Percentiles rank a stretch among this genome's conserved stretches.
These are phyloP conservation scores for Diphasiastrum complanatum DNA, from an alignment of 83 land plant species.

Conservation along the genomic window DNA sequence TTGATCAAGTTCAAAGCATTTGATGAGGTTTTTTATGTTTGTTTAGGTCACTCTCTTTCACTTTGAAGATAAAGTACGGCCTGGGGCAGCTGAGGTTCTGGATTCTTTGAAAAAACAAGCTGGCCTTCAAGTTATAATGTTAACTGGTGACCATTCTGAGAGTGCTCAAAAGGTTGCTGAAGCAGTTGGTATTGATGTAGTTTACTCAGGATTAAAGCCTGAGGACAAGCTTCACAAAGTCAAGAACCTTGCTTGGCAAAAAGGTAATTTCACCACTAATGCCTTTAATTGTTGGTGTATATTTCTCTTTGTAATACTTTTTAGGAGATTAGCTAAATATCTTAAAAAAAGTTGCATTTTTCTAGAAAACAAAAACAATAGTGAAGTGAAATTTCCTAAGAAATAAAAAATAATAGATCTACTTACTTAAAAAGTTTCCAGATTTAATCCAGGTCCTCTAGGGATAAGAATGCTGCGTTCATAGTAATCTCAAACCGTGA, in stretches of 20 bases:
- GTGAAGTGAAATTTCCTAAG: too few species aligned
- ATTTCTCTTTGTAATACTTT: too few species aligned
- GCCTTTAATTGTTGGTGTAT: too few species aligned
- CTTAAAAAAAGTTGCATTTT: too few species aligned
- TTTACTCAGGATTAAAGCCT: constrained; percentile 69
- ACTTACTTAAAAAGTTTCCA: too few species aligned
- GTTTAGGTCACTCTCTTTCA: constrained; percentile 87
- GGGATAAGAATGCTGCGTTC: too few species aligned
- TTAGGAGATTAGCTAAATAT: too few species aligned
- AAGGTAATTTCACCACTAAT: constrained; percentile 33
- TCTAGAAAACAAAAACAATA: too few species aligned
- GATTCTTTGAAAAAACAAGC: constrained; percentile 47
- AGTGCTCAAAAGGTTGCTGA: constrained; percentile 90
- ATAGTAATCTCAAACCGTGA: too few species aligned
- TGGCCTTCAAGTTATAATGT: constrained; percentile 68
- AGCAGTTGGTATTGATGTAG: constrained; percentile 84
- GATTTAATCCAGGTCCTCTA: too few species aligned
- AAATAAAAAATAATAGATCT: too few species aligned
- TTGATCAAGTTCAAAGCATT: too few species aligned
- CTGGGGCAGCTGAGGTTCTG: constrained; percentile 64
- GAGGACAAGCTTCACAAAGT: constrained; percentile 87
- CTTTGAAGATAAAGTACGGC: constrained; percentile 86
- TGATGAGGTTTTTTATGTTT: not conserved
- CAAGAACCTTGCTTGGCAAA: constrained; percentile 49
- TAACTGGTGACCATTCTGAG: constrained; percentile 88